Conservation (phyloP, 331 rosid genomes). For the Acacia concinna region DNA sequence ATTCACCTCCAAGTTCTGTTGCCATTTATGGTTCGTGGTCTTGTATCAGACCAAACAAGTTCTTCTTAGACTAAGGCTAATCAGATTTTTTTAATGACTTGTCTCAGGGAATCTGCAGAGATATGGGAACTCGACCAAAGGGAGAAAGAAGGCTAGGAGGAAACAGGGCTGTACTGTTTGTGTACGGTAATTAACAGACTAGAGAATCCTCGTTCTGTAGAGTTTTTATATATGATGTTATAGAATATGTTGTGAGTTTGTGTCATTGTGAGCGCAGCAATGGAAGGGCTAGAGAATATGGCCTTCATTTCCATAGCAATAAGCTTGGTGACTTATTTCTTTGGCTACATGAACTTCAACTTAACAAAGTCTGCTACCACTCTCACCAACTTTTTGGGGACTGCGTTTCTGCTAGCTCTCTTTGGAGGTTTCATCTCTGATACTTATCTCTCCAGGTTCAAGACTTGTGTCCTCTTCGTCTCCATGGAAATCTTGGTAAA, state of each 20-base stretch:
- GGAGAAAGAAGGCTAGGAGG: conserved; percentile 51
- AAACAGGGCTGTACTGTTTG: conserved; percentile 63
- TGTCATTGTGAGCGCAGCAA: conserved; percentile 46
- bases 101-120: conserved; percentile 48
- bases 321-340: conserved; percentile 72
- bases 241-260: background rate
- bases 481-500: conserved; percentile 31
- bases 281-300: conserved; percentile 82
- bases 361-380: conserved; percentile 70
- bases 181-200: conserved; percentile 44
- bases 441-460: conserved; percentile 75
- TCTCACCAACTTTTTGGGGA: conserved; percentile 77
- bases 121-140: conserved; percentile 32
- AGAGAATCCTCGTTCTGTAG: background rate
- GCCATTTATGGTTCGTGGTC: background rate
- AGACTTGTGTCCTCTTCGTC: conserved; percentile 57
- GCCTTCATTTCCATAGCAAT: conserved; percentile 60
- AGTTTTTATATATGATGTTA: background rate
- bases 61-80: background rate
- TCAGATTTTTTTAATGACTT: conserved; percentile 18
- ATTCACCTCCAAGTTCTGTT: background rate
- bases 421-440: conserved; percentile 72
- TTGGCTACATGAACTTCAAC: conserved; percentile 71
- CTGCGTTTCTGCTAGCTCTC: conserved; percentile 66
- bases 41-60: background rate